A percentile compares a stretch with the other conserved stretches of the same genome.
phyloP scores from a whole-genome alignment of 768 basidiomycete species.

The Boletus subparvulus region DNA sequence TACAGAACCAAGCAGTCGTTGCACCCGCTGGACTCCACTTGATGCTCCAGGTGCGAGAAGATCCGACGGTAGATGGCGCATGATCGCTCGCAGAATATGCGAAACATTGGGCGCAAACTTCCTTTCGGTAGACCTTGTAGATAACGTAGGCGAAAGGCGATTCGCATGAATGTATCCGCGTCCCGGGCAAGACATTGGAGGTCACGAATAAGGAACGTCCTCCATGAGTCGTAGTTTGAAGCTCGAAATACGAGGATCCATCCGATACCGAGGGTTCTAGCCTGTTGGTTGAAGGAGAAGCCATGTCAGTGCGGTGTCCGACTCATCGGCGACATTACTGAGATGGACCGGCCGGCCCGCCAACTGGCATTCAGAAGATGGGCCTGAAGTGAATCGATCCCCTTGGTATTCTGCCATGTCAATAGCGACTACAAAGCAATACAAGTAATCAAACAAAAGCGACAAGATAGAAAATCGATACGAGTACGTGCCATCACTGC shows the following conservation, averaged over 20 bases:
- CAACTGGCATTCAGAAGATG: neutral
- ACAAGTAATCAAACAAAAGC: neutral
- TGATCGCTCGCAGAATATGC: conserved; percentile 46
- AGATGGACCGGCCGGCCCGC: neutral
- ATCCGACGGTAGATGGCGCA: conserved; percentile 10
- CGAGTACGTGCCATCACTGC: neutral
- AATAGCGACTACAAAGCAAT: neutral
- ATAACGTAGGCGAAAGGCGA: conserved; percentile 58
- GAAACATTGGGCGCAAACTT: conserved; percentile 67
- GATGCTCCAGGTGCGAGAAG: conserved; percentile 45
- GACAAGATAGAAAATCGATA: neutral
- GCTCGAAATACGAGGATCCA: conserved; percentile 17
- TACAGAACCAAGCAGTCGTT: conserved; percentile 59
- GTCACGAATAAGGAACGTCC: conserved; percentile 56
- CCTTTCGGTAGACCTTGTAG: conserved; percentile 61
- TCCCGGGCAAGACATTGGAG: conserved; percentile 40
- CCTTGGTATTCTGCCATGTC: neutral
- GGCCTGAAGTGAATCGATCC: neutral
- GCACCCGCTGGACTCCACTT: conserved; percentile 33
- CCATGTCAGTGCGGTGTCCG: conserved; percentile 2
- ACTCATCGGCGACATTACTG: neutral
- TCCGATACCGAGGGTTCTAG: neutral
- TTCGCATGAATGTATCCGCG: conserved; percentile 43
- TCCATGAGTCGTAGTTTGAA: conserved; percentile 42
- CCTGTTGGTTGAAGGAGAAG: neutral